phyloP scores from a whole-genome alignment of 169 alveolate species.

The Eimeria mitis region DNA sequence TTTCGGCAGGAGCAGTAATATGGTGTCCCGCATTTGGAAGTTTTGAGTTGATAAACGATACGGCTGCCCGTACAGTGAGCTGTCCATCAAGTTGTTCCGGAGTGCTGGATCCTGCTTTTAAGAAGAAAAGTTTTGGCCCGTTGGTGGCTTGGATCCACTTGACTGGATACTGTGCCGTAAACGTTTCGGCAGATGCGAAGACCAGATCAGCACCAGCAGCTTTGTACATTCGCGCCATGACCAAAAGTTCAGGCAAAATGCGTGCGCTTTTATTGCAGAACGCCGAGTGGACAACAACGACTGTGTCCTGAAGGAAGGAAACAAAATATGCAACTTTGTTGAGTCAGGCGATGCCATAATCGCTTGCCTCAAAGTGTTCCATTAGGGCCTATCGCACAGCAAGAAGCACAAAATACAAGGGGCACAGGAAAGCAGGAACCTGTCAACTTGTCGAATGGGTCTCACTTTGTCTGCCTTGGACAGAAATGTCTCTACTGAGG shows the following conservation, averaged over 20 bases:
- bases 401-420: neutral
- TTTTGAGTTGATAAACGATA: constrained; percentile 30
- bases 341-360: neutral
- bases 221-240: constrained; percentile 61
- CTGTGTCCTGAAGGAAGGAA: constrained; percentile 62
- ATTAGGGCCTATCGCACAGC: neutral
- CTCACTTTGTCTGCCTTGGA: constrained; percentile 49
- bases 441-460: neutral
- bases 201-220: constrained; percentile 62
- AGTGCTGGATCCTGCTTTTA: constrained; percentile 14
- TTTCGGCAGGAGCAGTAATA: constrained; percentile 60
- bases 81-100: constrained; percentile 46
- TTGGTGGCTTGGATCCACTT: constrained; percentile 40
- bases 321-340: neutral
- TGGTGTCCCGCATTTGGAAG: constrained; percentile 42
- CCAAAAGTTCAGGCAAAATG: constrained; percentile 37
- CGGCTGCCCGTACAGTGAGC: constrained; percentile 45
- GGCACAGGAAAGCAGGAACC: neutral
- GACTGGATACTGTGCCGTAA: constrained; percentile 12
- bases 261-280: constrained; percentile 75
- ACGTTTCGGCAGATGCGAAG: constrained; percentile 73
- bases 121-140: constrained; percentile 62
- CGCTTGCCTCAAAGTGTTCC: neutral
- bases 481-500: constrained; percentile 23
- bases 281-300: constrained; percentile 62